Percentiles rank a stretch among this genome's conserved stretches.
Evolutionary conservation across 2,329 filamentous ascomycete species (phyloP).

Genomic region (Sclerotinia borealis): DNA sequence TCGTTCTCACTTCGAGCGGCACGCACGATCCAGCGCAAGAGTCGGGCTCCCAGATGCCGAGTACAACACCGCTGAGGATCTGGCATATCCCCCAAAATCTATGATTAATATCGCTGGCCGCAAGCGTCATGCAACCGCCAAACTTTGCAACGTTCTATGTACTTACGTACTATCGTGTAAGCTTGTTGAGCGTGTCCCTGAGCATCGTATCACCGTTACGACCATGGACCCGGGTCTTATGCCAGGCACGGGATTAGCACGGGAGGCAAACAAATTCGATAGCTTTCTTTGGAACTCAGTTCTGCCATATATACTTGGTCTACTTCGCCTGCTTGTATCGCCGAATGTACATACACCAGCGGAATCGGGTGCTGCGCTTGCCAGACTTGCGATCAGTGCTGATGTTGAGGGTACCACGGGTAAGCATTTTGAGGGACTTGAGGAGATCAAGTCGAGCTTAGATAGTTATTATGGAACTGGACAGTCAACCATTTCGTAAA

Average conservation of each 20-base stretch:
- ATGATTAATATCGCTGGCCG: slow-evolving; percentile 31
- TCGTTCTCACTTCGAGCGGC: slow-evolving; percentile 41
- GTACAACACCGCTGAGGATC: slow-evolving; percentile 40
- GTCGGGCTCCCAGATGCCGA: slow-evolving; percentile 22
- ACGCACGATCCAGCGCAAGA: slow-evolving; percentile 43
- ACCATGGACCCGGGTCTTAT: slow-evolving; percentile 44
- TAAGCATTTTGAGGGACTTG: slow-evolving; percentile 40
- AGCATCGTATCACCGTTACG: slow-evolving; percentile 34
- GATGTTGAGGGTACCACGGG: slow-evolving; percentile 35
- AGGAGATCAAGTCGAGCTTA: slow-evolving; percentile 37
- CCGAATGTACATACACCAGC: slow-evolving; percentile 36
- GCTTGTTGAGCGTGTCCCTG: slow-evolving; percentile 26
- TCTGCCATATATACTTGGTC: slow-evolving; percentile 33
- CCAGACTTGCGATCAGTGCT: slow-evolving; percentile 35
- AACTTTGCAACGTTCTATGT: slow-evolving; percentile 45
- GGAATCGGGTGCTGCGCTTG: slow-evolving; percentile 38
- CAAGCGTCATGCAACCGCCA: slow-evolving; percentile 40
- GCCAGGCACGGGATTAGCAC: slow-evolving; percentile 40
- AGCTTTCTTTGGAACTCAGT: slow-evolving; percentile 35
- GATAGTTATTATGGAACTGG: slow-evolving; percentile 45
- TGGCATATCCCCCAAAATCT: slow-evolving; percentile 35
- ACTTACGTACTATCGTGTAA: slow-evolving; percentile 39
- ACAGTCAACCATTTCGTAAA: slow-evolving; percentile 35
- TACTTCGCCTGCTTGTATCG: slow-evolving; percentile 33
- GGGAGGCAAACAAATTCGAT: slow-evolving; percentile 29